phyloP scores from a whole-genome alignment of 1,284 basidiomycete genomes.

The Naganishia sp. region DNA sequence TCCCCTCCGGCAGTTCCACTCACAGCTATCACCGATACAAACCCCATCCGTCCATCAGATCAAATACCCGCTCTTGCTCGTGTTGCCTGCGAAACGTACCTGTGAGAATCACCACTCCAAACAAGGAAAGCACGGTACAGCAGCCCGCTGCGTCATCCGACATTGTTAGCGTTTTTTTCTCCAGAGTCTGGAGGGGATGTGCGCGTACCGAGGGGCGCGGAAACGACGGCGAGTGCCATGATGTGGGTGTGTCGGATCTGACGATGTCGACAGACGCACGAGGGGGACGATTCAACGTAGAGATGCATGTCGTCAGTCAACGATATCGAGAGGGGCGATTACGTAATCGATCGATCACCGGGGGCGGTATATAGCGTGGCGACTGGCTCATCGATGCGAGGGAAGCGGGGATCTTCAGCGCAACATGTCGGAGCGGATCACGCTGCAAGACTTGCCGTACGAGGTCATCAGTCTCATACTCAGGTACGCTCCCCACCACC shows the following conservation, averaged over 20 bases:
- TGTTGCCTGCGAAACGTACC: slow-evolving; percentile 40
- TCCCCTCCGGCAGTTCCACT: too few relatives aligned
- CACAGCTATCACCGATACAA: neutral
- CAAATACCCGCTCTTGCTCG: neutral
- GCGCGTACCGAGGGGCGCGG: slow-evolving; percentile 52
- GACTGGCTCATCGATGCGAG: too few relatives aligned
- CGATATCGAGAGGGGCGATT: neutral
- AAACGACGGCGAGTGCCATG: slow-evolving; percentile 44
- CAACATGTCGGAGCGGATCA: neutral
- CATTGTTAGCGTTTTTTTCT: neutral
- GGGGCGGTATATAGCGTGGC: too few relatives aligned
- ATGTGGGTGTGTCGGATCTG: neutral
- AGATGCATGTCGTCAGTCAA: neutral
- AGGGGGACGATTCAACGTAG: neutral
- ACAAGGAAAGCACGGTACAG: slow-evolving; percentile 59
- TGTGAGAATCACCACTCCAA: slow-evolving; percentile 59
- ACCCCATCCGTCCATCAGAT: neutral
- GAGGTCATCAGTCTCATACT: slow-evolving; percentile 14
- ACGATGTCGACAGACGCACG: neutral
- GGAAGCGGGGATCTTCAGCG: too few relatives aligned
- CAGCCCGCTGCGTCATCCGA: slow-evolving; percentile 53
- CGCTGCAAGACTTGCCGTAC: slow-evolving; percentile 4
- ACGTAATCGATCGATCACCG: neutral
- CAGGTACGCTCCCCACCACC: neutral
- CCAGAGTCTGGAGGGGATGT: too few relatives aligned